Conservation (phyloP, 441 rosid species). For the Pelargonium cotyledonis region DNA sequence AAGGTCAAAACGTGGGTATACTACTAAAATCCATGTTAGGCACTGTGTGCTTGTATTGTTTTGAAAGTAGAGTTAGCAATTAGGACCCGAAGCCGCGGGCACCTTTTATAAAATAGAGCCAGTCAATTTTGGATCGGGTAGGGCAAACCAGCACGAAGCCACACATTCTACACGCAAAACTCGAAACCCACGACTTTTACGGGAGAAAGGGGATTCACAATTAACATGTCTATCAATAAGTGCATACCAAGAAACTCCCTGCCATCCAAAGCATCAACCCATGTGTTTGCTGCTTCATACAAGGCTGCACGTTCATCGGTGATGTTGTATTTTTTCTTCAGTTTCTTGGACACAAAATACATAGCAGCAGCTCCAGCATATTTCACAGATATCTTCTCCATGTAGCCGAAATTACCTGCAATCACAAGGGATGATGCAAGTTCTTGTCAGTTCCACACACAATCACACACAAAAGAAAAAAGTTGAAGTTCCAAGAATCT, state of each 20-base stretch:
- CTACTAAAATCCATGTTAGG: too few relatives aligned
- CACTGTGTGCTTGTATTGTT: too few relatives aligned
- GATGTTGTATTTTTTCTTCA: constrained; percentile 85
- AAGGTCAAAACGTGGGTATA: too few relatives aligned
- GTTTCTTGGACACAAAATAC: constrained; percentile 87
- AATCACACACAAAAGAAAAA: background rate
- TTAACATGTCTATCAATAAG: background rate
- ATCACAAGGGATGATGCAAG: background rate
- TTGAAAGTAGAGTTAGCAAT: too few relatives aligned
- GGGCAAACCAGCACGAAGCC: too few relatives aligned
- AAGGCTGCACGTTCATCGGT: constrained; percentile 80
- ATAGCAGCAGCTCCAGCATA: constrained; percentile 90
- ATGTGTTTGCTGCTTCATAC: constrained; percentile 82
- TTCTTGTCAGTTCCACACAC: background rate
- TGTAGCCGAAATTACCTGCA: constrained; percentile 81
- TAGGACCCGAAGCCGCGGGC: too few relatives aligned
- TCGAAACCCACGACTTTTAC: too few relatives aligned
- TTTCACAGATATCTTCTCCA: constrained; percentile 73
- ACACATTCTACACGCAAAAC: too few relatives aligned
- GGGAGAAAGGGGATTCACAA: too few relatives aligned
- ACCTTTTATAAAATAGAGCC: too few relatives aligned
- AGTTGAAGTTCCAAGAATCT: background rate
- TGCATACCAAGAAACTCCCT: constrained; percentile 42
- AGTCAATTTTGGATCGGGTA: too few relatives aligned
- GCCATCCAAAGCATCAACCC: constrained; percentile 76